phyloP scores from a whole-genome alignment of 176 grass and related monocot genomes.

The Carex parvula region DNA sequence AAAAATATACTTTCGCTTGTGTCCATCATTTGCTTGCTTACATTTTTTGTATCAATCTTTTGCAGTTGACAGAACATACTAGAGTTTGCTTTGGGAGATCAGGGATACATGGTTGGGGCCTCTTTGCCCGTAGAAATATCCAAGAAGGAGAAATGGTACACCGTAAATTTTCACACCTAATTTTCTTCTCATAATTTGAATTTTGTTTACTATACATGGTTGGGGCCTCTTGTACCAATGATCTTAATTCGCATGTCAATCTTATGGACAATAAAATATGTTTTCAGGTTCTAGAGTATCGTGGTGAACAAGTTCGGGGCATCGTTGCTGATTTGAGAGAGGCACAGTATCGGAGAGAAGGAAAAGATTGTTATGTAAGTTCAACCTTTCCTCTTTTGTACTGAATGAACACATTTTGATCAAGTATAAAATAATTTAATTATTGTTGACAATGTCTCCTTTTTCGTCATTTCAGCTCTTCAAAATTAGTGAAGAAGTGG shows the following conservation, averaged over 20 bases:
- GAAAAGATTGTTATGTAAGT: conserved; percentile 98
- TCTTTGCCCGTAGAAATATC: conserved; percentile 83
- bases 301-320: conserved; percentile 87
- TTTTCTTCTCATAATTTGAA: conserved; percentile 1
- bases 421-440: conserved; percentile 13
- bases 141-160: conserved; percentile 99
- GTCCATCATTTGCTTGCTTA: conserved; percentile 12
- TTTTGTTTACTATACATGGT: background rate
- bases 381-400: conserved; percentile 28
- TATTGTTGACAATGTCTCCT: conserved; percentile 5
- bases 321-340: conserved; percentile 92
- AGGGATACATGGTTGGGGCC: conserved; percentile 98
- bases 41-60: conserved; percentile 29
- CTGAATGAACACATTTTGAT: background rate
- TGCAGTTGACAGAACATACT: conserved; percentile 82
- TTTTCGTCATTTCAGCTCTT: conserved; percentile 58
- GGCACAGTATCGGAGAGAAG: conserved; percentile 58
- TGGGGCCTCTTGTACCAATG: background rate
- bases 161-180: background rate
- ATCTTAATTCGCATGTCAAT: background rate
- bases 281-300: conserved; percentile 85
- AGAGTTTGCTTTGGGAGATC: conserved; percentile 99
- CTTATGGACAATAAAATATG: conserved; percentile 9
- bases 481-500: conserved; percentile 99
- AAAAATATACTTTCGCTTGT: background rate